phyloP scores from a whole-genome alignment of 2,329 filamentous ascomycete genomes.

The Dothistroma septosporum region DNA sequence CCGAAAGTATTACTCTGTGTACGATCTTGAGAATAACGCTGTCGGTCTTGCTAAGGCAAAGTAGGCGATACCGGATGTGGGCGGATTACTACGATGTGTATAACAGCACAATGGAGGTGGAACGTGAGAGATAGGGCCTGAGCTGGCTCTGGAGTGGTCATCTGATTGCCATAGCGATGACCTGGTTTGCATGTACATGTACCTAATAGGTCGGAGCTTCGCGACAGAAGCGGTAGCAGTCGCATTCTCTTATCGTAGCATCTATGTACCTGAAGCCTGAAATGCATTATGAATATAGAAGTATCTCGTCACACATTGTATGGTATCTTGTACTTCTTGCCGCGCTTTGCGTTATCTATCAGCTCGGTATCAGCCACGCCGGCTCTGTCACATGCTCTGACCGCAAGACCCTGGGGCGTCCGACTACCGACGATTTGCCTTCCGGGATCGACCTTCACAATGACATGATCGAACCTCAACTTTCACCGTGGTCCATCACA shows the following conservation, averaged over 20 bases:
- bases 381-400: conserved; percentile 1
- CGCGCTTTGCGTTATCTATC: not conserved
- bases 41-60: conserved; percentile 88
- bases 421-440: not conserved
- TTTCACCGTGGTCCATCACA: not conserved
- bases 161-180: not conserved
- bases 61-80: conserved; percentile 36
- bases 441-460: not conserved
- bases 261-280: conserved; percentile 6
- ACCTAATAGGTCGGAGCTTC: conserved; percentile 3
- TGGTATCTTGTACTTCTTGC: not conserved
- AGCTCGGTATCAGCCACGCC: not conserved
- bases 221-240: conserved; percentile 5
- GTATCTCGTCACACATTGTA: not conserved
- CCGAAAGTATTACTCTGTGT: conserved; percentile 90
- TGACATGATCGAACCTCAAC: not conserved
- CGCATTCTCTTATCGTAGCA: conserved; percentile 14
- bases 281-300: not conserved
- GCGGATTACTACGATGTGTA: not conserved
- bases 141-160: not conserved
- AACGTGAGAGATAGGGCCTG: not conserved
- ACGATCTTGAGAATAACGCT: conserved; percentile 83
- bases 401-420: not conserved
- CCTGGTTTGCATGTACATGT: conserved; percentile 15
- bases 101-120: not conserved